Evolutionary conservation across 257 asterid species (phyloP).

Genomic region (Thymus quinquecostatus): DNA sequence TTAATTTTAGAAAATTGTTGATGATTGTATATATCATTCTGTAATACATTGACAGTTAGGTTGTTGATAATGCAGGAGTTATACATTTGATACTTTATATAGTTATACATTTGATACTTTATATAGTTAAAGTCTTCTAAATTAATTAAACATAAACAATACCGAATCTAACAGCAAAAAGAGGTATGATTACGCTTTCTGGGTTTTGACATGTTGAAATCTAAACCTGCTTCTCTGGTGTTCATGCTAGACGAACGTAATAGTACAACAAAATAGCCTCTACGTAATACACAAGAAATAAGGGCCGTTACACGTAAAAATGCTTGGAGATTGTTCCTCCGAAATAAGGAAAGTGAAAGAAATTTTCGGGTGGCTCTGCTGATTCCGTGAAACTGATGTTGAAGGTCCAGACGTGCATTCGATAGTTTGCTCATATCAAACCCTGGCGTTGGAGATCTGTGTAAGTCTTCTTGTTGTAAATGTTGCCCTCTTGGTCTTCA

Average conservation of each 20-base stretch:
- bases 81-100: background rate
- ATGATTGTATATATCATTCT: background rate
- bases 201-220: background rate
- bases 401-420: background rate
- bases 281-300: background rate
- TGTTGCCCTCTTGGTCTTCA: conserved; percentile 97
- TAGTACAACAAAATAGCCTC: conserved; percentile 16
- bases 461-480: conserved; percentile 93
- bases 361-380: conserved; percentile 6
- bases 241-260: conserved; percentile 8
- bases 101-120: background rate
- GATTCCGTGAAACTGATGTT: conserved; percentile 20
- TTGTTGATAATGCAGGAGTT: background rate
- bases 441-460: conserved; percentile 99
- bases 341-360: background rate
- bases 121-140: background rate
- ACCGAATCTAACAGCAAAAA: background rate
- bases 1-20: no score
- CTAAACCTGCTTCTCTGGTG: background rate
- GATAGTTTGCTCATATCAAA: conserved; percentile 49
- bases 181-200: background rate
- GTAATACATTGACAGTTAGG: conserved; percentile 7
- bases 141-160: background rate
- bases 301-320: conserved; percentile 24
- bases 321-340: background rate